Base-by-base conservation (phyloP, 1,139 yeast genomes). In the Saccharomyces hybrid region DNA sequence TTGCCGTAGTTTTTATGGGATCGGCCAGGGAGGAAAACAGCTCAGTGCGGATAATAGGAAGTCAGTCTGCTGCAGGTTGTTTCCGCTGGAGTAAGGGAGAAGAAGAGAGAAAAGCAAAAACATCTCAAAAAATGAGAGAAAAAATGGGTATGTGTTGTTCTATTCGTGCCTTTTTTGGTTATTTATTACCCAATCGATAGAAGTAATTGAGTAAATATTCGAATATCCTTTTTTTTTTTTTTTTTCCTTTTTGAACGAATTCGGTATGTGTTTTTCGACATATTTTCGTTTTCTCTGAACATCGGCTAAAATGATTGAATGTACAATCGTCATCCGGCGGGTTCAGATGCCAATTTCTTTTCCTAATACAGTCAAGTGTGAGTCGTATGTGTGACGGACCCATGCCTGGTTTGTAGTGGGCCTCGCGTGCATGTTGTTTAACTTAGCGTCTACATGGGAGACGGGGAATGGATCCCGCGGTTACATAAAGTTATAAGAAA, bases 191-290 rank as follows among this genome's bases (percentile, higher is more conserved):
- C 44, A 19, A 38, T 8, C 3, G 44, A 11, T 4, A 38, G 11
- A 16, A 8, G 44, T 38, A 38, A 38, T 38, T 38, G 44, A 38
- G 44, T 38, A 38, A 38, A 38, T 38, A 38, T 38, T 16, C 25
- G 11, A 38, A 16, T 1, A 11, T 16, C 19, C 23, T 19, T 19
- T 19, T 19, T 19, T 19, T 19, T 19, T 19, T 34, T 34, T 38
- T 38, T 38, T 3, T 19, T 16, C 19, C 19, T 38, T 11, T 16
- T 5, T 32, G 23, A n/a, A 9, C 25, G 44, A 38, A 11, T 9
- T 38, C 25, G 44, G 44, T 38, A 38, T 38, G 44, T 38, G 13
- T 38, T 38, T 38, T 38, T 38, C 44, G 44, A 38, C 44, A 38
- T 38, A 13, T 38, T 13, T 38, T 16, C 42, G 42, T 13, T 38